phyloP scores from a whole-genome alignment of 345 rosid genomes.

The Euphorbia peplus region DNA sequence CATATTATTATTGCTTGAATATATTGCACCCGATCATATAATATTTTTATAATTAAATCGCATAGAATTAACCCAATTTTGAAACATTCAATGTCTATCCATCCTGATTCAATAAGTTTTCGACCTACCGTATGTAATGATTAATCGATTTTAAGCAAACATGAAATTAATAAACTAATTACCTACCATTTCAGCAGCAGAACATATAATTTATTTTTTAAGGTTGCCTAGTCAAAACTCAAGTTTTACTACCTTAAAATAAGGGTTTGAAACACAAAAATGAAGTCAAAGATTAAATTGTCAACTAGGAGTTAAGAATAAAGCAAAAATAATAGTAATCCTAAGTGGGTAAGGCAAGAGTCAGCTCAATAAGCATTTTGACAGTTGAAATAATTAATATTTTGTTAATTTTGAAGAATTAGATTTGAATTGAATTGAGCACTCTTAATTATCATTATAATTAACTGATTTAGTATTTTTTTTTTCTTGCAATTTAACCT shows the following conservation, averaged over 20 bases:
- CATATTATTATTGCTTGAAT: no score
- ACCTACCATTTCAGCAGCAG: slow-evolving; percentile 11
- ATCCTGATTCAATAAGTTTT: no score
- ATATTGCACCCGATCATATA: no score
- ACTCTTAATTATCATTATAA: not conserved
- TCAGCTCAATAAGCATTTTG: slow-evolving; percentile 23
- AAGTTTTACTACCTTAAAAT: slow-evolving; percentile 13
- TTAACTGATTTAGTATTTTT: not conserved
- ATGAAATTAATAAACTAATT: not conserved
- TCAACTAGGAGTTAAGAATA: not conserved
- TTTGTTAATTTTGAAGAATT: slow-evolving; percentile 16
- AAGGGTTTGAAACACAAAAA: not conserved
- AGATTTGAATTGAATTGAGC: slow-evolving; percentile 20
- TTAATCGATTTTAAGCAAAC: not conserved
- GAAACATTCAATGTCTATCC: no score
- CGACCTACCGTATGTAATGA: no score
- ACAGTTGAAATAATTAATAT: slow-evolving; percentile 17
- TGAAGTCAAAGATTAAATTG: slow-evolving; percentile 5
- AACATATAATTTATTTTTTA: not conserved
- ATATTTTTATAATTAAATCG: no score
- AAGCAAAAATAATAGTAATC: slow-evolving; percentile 8
- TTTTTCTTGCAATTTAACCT: slow-evolving; percentile 30
- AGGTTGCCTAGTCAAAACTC: slow-evolving; percentile 9
- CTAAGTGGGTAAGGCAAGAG: slow-evolving; percentile 24
- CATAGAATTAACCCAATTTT: no score